Evolutionary conservation across 495 filamentous ascomycete species (phyloP).

Genomic region (Rhypophila decipiens): DNA sequence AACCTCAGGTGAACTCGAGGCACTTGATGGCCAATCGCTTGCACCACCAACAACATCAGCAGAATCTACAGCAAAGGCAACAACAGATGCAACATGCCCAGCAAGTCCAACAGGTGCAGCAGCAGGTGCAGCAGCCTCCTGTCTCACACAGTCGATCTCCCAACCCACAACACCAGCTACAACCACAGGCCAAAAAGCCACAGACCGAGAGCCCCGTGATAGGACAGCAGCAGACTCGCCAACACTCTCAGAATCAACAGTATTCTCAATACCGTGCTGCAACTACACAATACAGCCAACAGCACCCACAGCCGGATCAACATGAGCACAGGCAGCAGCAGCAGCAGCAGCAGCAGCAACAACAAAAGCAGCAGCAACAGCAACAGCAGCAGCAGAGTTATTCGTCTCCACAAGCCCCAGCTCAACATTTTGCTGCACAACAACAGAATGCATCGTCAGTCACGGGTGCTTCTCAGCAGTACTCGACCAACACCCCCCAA

Average conservation of each 20-base stretch:
- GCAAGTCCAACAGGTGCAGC: constrained; percentile 8
- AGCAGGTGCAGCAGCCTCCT: constrained; percentile 11
- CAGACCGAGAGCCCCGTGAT: constrained; percentile 12
- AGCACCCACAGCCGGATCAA: constrained; percentile 10
- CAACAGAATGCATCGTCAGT: constrained; percentile 17
- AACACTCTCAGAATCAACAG: constrained; percentile 8
- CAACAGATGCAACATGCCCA: constrained; percentile 13
- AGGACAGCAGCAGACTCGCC: constrained; percentile 12
- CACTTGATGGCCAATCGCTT: constrained; percentile 11
- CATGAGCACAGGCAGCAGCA: constrained; percentile 11
- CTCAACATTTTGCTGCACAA: constrained; percentile 16
- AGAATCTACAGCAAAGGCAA: constrained; percentile 14
- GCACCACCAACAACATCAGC: constrained; percentile 18
- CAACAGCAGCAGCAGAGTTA: constrained; percentile 19
- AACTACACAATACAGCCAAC: constrained; percentile 13
- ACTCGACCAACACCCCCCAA: constrained; percentile 14
- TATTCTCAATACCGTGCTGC: constrained; percentile 14
- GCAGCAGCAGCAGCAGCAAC: constrained; percentile 18
- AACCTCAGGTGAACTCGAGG: constrained; percentile 9
- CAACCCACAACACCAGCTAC: constrained; percentile 20
- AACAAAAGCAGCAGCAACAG: constrained; percentile 17
- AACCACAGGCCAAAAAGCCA: constrained; percentile 18
- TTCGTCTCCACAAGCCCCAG: constrained; percentile 15
- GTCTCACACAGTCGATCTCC: constrained; percentile 16
- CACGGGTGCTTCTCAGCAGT: constrained; percentile 11